Evolutionary conservation across 495 filamentous ascomycete species (phyloP), one percentile per base, ranked within the genome.

Genomic region (Aspergillus sclerotioniger): DNA sequence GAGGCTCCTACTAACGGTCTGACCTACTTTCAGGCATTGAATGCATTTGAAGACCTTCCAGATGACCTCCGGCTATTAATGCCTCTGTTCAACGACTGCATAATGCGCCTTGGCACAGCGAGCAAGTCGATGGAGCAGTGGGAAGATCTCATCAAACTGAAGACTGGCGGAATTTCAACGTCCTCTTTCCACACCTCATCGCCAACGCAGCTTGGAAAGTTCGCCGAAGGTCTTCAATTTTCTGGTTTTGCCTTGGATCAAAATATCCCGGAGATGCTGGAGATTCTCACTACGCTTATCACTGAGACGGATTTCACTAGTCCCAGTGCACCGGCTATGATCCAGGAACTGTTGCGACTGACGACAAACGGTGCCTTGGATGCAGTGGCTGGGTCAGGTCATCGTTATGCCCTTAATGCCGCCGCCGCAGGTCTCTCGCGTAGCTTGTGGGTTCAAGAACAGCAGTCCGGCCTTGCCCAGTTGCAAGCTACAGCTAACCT

Each of bases 21-120:
- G 51, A 98, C 95, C 2, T 98, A 98, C 70, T 96, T 98, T 75
- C 87, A 90, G 65, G 93, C 91, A 8, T 80, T 96, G 68, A 90
- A 93, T 62, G 76, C 80, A 1, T 83, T 98, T 52, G 78, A 88
- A 20, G 84, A 87, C 59, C 76, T 98, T 25, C 94, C 95, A 0
- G 86, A 90, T 62, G 90, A 97, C 20, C 81, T 98, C 28, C 83
- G 95, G 35, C 75, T 88, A 58, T 78, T 96, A 51, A 86, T 98
- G 62, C 95, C 94, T 2, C 74, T 98, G 10, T 98, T 98, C 68
- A 91, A 89, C 33, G 91, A 96, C 68, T 86, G 90, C 9, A 87
- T 98, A 39, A 91, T 96, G 87, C 86, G 94, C 28, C 78, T 98
- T 13, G 94, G 94, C 21, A 98, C 94, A 9, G 87, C 87, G 53